These are phyloP conservation scores for Aspergillus unguis DNA, from an alignment of 2,329 filamentous ascomycete species.

Conservation along the genomic window DNA sequence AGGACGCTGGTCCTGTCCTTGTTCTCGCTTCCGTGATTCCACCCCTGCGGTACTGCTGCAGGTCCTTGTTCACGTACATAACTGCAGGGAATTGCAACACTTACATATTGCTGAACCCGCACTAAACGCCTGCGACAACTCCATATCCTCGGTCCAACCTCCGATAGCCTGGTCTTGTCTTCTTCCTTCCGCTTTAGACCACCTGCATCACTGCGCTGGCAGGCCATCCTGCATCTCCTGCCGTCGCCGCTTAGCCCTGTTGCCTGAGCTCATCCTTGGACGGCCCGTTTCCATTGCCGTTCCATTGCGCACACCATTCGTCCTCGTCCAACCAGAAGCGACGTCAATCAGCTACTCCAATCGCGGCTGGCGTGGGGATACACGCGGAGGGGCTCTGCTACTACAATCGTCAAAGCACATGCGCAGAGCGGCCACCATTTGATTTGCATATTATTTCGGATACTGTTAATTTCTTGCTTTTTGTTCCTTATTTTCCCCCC, in stretches of 20 bases:
- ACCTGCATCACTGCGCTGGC: constrained; percentile 37
- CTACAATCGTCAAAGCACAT: constrained; percentile 23
- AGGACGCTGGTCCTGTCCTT: constrained; percentile 17
- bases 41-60: constrained; percentile 26
- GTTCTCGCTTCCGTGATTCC: constrained; percentile 24
- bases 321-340: constrained; percentile 15
- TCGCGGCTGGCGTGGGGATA: constrained; percentile 10
- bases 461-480: constrained; percentile 12
- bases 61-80: constrained; percentile 36
- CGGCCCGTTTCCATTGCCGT: constrained; percentile 3
- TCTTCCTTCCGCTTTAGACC: constrained; percentile 33
- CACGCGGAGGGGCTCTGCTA: constrained; percentile 24
- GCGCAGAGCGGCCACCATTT: constrained; percentile 25
- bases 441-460: constrained; percentile 24
- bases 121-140: constrained; percentile 26
- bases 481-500: constrained; percentile 8
- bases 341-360: constrained; percentile 14
- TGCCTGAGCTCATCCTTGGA: constrained; percentile 16
- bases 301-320: constrained; percentile 9
- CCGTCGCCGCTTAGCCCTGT: constrained; percentile 23
- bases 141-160: constrained; percentile 25
- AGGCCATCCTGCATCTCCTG: constrained; percentile 32
- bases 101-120: constrained; percentile 23
- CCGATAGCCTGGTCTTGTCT: constrained; percentile 25
- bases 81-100: constrained; percentile 33